Evolutionary conservation across 768 basidiomycete genomes (phyloP).

Genomic region (Rossbeevera mucosa): DNA sequence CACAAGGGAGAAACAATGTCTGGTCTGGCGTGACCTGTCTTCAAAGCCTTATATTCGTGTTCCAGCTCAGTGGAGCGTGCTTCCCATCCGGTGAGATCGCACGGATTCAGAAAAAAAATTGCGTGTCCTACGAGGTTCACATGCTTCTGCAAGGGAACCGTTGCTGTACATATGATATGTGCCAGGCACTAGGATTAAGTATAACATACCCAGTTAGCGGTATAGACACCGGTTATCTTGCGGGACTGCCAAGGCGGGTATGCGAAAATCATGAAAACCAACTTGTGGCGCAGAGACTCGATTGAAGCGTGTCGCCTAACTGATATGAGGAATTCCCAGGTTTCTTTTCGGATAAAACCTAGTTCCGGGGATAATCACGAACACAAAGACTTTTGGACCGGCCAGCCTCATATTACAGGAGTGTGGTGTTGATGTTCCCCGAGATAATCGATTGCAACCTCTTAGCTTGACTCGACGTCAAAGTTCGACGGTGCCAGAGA

Average conservation of each 20-base stretch:
- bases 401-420: too few relatives aligned
- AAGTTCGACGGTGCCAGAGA: not conserved
- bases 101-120: conserved; percentile 1
- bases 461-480: not conserved
- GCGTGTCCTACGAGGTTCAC: conserved; percentile 6
- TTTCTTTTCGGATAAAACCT: not conserved
- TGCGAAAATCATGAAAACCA: conserved; percentile 1
- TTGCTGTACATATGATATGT: conserved; percentile 2
- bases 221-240: conserved; percentile 15
- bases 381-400: not conserved
- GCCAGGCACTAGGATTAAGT: conserved; percentile 7
- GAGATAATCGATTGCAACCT: not conserved
- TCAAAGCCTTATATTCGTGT: conserved; percentile 16
- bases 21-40: not conserved
- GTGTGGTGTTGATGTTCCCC: not conserved
- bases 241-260: not conserved
- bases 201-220: conserved; percentile 9
- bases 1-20: not conserved
- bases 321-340: not conserved
- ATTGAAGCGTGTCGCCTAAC: not conserved
- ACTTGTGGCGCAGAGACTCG: not conserved
- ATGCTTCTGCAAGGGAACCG: not conserved
- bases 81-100: not conserved
- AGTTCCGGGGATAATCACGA: not conserved
- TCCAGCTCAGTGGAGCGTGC: not conserved